These are phyloP conservation scores for Lepidium sativum DNA, from an alignment of 345 rosid genomes.

Conservation along the genomic window DNA sequence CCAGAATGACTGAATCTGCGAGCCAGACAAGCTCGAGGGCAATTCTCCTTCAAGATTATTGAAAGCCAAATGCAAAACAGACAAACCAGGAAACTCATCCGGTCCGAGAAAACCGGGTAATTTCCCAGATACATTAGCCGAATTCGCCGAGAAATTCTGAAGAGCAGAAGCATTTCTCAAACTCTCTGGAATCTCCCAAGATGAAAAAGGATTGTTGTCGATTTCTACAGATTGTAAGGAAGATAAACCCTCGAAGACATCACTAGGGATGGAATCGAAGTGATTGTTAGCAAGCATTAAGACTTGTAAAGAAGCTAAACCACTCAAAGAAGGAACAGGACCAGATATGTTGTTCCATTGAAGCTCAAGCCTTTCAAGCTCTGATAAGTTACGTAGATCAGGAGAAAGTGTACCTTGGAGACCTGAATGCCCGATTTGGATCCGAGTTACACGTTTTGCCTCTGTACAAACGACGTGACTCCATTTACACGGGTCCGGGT, in stretches of 20 bases:
- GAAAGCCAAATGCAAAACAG: constrained; percentile 59
- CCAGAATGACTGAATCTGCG: constrained; percentile 77
- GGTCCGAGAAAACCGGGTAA: constrained; percentile 67
- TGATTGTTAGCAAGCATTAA: constrained; percentile 55
- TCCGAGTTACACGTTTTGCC: constrained; percentile 57
- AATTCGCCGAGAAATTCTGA: constrained; percentile 80
- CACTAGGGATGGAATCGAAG: constrained; percentile 56
- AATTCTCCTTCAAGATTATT: constrained; percentile 56
- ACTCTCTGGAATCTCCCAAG: constrained; percentile 65
- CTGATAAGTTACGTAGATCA: constrained; percentile 40
- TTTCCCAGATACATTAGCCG: constrained; percentile 57
- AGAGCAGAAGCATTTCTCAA: constrained; percentile 54
- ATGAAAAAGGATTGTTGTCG: constrained; percentile 61
- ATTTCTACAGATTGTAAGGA: constrained; percentile 63
- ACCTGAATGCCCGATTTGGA: constrained; percentile 70
- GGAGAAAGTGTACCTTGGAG: constrained; percentile 73
- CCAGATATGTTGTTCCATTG: constrained; percentile 73
- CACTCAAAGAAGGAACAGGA: constrained; percentile 51
- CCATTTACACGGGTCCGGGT: constrained; percentile 80
- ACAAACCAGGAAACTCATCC: constrained; percentile 56
- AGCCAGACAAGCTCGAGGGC: constrained; percentile 54
- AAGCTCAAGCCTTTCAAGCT: constrained; percentile 68
- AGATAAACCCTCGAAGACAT: constrained; percentile 53
- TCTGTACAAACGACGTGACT: constrained; percentile 47
- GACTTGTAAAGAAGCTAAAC: constrained; percentile 57